Evolutionary conservation across 148 eudicot species (phyloP).

Genomic region (Chenopodium quinoa): DNA sequence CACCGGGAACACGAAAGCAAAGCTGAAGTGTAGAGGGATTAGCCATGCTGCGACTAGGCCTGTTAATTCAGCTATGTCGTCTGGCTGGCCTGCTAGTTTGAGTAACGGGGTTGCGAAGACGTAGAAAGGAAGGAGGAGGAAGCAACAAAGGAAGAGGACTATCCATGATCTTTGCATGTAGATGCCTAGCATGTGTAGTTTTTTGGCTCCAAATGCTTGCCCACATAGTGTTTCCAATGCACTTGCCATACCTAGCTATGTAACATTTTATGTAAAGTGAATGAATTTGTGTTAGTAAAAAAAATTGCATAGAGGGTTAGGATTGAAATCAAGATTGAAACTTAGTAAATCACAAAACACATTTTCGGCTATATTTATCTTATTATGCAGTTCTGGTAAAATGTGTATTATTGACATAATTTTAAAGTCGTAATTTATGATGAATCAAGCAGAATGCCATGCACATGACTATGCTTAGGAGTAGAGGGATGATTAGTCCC

Average conservation of each 20-base stretch:
- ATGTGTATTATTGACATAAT: too few species aligned
- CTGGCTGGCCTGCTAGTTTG: slow-evolving; percentile 42
- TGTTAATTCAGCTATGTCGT: slow-evolving; percentile 47
- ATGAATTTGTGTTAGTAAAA: not conserved
- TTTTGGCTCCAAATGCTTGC: slow-evolving; percentile 57
- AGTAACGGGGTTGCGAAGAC: slow-evolving; percentile 49
- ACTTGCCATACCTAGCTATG: slow-evolving; percentile 56
- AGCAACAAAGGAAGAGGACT: slow-evolving; percentile 57
- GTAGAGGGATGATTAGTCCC: too few species aligned
- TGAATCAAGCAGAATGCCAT: too few species aligned
- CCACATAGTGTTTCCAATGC: slow-evolving; percentile 59
- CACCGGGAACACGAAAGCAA: slow-evolving; percentile 53
- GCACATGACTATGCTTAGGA: too few species aligned
- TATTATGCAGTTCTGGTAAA: too few species aligned
- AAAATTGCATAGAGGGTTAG: not conserved
- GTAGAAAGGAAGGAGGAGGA: slow-evolving; percentile 52
- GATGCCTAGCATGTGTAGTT: slow-evolving; percentile 44
- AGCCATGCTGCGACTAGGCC: slow-evolving; percentile 49
- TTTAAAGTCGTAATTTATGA: too few species aligned
- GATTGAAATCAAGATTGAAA: too few species aligned
- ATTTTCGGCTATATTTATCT: too few species aligned
- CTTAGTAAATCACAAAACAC: too few species aligned
- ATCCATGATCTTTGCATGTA: slow-evolving; percentile 62
- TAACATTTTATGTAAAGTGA: not conserved
- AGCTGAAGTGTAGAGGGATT: slow-evolving; percentile 66